A percentile compares a stretch with the other conserved stretches of the same genome.
Conservation (phyloP, 2,329 filamentous ascomycete genomes). For the Rachicladosporium sp. region DNA sequence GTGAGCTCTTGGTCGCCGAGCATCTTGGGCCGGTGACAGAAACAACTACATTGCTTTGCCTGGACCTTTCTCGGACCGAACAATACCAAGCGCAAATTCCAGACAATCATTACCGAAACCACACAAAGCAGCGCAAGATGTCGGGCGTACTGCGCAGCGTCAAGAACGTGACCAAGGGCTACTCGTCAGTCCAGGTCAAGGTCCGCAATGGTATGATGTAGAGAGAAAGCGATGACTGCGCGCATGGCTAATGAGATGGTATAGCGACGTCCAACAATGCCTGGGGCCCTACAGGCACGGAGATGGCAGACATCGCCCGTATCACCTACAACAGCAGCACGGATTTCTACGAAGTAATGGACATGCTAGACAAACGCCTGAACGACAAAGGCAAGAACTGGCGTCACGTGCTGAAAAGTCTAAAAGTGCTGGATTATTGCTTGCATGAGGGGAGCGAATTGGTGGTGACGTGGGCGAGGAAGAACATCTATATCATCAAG, state of each 20-base stretch:
- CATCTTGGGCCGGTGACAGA: too few species aligned
- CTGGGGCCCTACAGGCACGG: conserved; percentile 94
- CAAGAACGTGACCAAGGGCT: conserved; percentile 99
- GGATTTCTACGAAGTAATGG: conserved; percentile 99
- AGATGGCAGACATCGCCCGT: conserved; percentile 97
- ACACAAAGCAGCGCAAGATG: conserved; percentile 43
- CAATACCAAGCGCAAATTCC: not conserved
- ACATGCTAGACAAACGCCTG: conserved; percentile 96
- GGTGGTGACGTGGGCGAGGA: conserved; percentile 93
- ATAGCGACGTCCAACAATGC: conserved; percentile 95
- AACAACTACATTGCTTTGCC: too few species aligned
- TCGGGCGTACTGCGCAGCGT: conserved; percentile 95
- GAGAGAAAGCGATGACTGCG: too few species aligned
- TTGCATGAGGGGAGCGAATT: conserved; percentile 93
- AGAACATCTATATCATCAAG: conserved; percentile 98
- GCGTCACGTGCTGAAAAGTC: conserved; percentile 92
- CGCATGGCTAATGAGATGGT: too few species aligned
- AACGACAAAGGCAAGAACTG: conserved; percentile 99
- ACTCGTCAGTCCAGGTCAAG: conserved; percentile 92
- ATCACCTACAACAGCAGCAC: conserved; percentile 95
- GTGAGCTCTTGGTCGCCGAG: too few species aligned
- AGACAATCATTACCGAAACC: conserved; percentile 16
- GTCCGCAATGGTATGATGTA: conserved; percentile 75
- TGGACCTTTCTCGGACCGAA: too few species aligned
- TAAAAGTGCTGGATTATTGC: conserved; percentile 97